Evolutionary conservation across 495 filamentous ascomycete species (phyloP).

Genomic region (Cenococcum geophilum): DNA sequence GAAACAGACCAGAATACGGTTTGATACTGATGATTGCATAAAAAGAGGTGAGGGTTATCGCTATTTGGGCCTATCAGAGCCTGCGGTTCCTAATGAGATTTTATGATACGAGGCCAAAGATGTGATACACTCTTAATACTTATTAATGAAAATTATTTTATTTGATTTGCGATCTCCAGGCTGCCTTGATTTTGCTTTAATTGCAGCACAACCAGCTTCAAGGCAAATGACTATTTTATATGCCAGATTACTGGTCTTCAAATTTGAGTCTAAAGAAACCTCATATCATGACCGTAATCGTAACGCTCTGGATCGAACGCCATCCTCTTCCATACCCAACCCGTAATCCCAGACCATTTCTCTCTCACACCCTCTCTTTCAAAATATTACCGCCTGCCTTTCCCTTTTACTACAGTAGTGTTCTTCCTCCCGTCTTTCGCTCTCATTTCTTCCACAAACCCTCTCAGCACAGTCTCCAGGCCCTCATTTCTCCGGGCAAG

Average conservation of each 20-base stretch:
- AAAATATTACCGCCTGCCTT: slow-evolving; percentile 12
- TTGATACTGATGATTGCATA: neutral
- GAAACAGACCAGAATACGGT: neutral
- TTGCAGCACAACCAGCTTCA: too few relatives aligned
- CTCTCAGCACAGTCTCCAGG: slow-evolving; percentile 44
- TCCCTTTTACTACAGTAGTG: slow-evolving; percentile 12
- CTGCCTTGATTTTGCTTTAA: too few relatives aligned
- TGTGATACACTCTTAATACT: neutral
- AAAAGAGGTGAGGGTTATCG: neutral
- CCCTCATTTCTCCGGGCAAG: slow-evolving; percentile 81
- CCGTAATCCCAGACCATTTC: neutral
- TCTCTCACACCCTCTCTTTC: slow-evolving; percentile 11
- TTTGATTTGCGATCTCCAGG: too few relatives aligned
- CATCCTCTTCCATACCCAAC: neutral
- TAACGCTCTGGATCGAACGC: neutral
- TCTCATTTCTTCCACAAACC: slow-evolving; percentile 30
- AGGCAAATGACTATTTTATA: too few relatives aligned
- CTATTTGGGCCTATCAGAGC: neutral
- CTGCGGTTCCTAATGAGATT: neutral
- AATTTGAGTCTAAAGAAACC: too few relatives aligned
- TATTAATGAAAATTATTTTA: neutral
- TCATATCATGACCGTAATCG: neutral
- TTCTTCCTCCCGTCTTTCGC: slow-evolving; percentile 25
- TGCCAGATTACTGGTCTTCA: too few relatives aligned
- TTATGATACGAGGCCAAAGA: neutral